Base-by-base conservation (phyloP, 495 filamentous ascomycete genomes). In the Annulohypoxylon moriforme region DNA sequence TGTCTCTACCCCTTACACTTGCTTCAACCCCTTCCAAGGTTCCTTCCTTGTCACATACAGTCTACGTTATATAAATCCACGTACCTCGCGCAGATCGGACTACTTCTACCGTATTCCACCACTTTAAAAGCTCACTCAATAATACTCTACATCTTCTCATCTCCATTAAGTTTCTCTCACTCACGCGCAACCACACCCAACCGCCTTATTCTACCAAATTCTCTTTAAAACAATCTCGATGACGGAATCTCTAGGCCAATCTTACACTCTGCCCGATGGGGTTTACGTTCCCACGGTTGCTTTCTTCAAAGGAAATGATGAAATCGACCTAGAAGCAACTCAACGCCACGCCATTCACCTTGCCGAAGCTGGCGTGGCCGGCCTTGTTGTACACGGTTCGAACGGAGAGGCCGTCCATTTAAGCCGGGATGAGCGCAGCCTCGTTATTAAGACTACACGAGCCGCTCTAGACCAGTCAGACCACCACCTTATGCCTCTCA, bases 371-470 rank as follows among this genome's bases (percentile, higher is more conserved):
- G 92, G 92, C 52, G 86, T 94, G 25, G 83, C 88, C 40, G 93
- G 93, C 46, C 84, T 96, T 46, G 89, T 92, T 49, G 89, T 91
- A 7, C 92, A 94, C 78, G 93, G 93, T 27, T 94, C 92, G 78
- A 97, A 96, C 77, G 94, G 94, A 75, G 94, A 96, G 81, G 92
- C 92, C 2, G 92, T 94, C 3, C 93, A 95, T 74, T 83, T 95
- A 24, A 89, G 90, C 50, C 89, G 89, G 34, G 80, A 86, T 16
- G 92, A 95, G 76, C 88, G 92, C 50, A 87, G 86, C 49, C 78
- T 86, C 61, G 87, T 96, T 64, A 96, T 92, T 24, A 82, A 85
- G 55, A 85, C 89, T 16, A 97, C 94, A 1, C 91, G 92, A 24
- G 90, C 92, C 50, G 85, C 96, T 34, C 76, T 80, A 38, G 87